Conservation (phyloP, 257 asterid genomes). For the Gynochthodes officinalis region DNA sequence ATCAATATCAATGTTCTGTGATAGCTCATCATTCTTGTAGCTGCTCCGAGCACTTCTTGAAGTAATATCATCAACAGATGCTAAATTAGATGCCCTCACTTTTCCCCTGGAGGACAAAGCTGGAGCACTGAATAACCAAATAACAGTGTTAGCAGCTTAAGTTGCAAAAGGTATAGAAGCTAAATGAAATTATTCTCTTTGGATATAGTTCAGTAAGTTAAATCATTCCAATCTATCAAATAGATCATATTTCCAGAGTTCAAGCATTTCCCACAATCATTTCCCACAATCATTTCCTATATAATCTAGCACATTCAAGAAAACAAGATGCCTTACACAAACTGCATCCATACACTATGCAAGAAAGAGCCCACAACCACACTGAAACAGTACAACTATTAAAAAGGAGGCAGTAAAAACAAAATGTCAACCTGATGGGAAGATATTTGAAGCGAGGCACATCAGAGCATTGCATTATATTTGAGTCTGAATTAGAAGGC, state of each 20-base stretch:
- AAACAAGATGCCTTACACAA: background rate
- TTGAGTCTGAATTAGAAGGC: conserved; percentile 87
- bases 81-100: conserved; percentile 52
- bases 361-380: background rate
- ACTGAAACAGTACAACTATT: background rate
- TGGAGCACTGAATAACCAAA: conserved; percentile 68
- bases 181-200: background rate
- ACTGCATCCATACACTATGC: background rate
- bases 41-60: conserved; percentile 81
- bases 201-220: background rate
- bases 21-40: conserved; percentile 57
- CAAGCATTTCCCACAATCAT: background rate
- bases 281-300: background rate
- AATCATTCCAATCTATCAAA: background rate
- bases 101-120: conserved; percentile 74
- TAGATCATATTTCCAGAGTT: background rate
- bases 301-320: background rate
- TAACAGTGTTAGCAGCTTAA: conserved; percentile 12
- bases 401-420: conserved; percentile 1
- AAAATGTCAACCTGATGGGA: conserved; percentile 78
- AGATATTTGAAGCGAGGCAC: conserved; percentile 98
- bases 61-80: conserved; percentile 74
- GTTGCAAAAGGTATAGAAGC: background rate
- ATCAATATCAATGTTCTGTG: conserved; percentile 57
- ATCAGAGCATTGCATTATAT: conserved; percentile 87